These are phyloP conservation scores for Hanseniaspora valbyensis DNA, from an alignment of 805 yeast genomes.

Conservation along the genomic window DNA sequence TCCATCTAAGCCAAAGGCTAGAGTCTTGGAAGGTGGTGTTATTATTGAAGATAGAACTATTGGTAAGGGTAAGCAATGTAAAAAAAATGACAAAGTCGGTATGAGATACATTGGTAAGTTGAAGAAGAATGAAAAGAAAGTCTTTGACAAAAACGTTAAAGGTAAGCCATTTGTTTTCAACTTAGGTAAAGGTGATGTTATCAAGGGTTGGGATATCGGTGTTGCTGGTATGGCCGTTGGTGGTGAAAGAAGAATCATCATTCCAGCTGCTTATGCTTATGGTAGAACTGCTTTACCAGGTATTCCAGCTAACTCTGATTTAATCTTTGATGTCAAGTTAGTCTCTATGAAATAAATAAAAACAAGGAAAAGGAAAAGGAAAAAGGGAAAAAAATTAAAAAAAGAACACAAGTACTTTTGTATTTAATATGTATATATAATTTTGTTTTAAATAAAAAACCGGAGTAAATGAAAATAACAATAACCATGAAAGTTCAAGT, in stretches of 20 bases:
- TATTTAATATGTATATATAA: no score
- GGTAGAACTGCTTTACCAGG: constrained; percentile 93
- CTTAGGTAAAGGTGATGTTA: constrained; percentile 95
- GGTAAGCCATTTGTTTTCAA: constrained; percentile 92
- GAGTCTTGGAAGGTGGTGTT: constrained; percentile 86
- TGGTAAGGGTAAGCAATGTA: constrained; percentile 83
- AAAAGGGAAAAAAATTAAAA: background rate
- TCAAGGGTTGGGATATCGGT: constrained; percentile 98
- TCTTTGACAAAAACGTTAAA: constrained; percentile 90
- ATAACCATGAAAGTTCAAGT: no score
- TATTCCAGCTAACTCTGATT: constrained; percentile 92
- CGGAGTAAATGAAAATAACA: no score
- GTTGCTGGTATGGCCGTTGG: constrained; percentile 97
- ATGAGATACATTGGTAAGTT: constrained; percentile 97
- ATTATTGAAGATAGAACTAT: constrained; percentile 80
- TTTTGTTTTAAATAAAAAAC: no score
- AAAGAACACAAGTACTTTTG: background rate
- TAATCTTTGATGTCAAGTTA: constrained; percentile 91
- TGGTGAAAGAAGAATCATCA: constrained; percentile 95
- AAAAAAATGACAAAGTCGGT: constrained; percentile 81
- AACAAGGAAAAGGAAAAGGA: background rate
- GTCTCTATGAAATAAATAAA: constrained; percentile 64
- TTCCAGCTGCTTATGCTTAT: constrained; percentile 94
- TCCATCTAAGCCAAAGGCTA: constrained; percentile 41
- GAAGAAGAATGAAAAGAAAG: constrained; percentile 69